Base-by-base conservation (phyloP, 192 early-diverging fungal species). In the Backusella mclennaniae region DNA sequence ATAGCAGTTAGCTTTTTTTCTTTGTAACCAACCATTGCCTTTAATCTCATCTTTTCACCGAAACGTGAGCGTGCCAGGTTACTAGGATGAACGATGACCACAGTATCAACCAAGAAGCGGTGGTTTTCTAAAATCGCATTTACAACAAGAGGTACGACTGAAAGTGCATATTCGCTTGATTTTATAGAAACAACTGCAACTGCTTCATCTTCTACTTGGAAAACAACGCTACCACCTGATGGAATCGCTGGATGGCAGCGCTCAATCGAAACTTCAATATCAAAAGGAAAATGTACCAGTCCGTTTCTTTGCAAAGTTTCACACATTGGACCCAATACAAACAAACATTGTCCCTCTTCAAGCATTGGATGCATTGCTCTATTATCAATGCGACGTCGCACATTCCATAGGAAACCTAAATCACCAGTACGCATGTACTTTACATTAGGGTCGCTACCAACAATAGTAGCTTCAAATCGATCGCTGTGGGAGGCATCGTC, bases 401-500 rank as follows among this genome's bases (percentile, higher is more conserved):
- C 90, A 66, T 90, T 88, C 84, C 92, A 93, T 41, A 96, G 70
- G 77, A 96, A 96, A 6, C 95, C 95, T 46, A 92, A 76, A 80
- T 94, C 94, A 21, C 95, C 95, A 0, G 95, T 95, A 35, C 93
- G 88, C 69, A 92, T 88, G 85, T 93, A 96, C 66, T 75, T 85
- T 46, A 88, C 84, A 56, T 85, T 77, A 19, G 84, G 83, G 77
- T 89, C 84, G 29, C 87, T 81, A 33, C 90, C 91, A 6, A 89
- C 85, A 33, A 96, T 85, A 6, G 85, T 78, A 21, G 85, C 87
- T 68, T 77, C 80, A 44, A 85, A 87, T 31, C 81, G 73, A 33
- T 78, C 75, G 26, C 66, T 46, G 41, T 87, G 80, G 14, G 80
- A 73, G 3, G 78, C 77, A 35, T 80, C 81, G 35, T 84, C 84